Conservation (phyloP, 768 basidiomycete species). For the Tubosaeta sp. region DNA sequence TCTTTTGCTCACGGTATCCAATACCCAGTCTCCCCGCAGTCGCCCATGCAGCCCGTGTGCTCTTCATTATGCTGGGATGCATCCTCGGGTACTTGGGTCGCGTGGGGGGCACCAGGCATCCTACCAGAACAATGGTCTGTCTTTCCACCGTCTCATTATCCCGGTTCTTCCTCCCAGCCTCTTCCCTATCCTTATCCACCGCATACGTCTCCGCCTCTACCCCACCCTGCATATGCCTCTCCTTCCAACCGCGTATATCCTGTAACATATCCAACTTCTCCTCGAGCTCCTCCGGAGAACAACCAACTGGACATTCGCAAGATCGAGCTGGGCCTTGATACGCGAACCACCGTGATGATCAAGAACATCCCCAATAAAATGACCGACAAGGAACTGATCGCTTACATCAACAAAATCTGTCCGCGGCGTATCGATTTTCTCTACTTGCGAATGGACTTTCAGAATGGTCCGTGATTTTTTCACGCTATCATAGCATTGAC, state of each 20-base stretch:
- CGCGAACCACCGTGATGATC: constrained; percentile 82
- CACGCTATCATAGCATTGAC: not conserved
- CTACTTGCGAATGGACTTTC: constrained; percentile 84
- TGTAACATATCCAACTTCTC: constrained; percentile 23
- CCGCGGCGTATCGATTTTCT: constrained; percentile 80
- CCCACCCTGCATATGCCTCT: constrained; percentile 17
- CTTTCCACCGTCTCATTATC: constrained; percentile 27
- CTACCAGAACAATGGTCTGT: constrained; percentile 28
- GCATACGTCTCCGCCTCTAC: constrained; percentile 20
- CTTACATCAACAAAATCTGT: constrained; percentile 67
- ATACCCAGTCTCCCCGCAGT: constrained; percentile 27
- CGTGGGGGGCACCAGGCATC: constrained; percentile 25
- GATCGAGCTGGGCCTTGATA: constrained; percentile 76
- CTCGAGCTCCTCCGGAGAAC: constrained; percentile 34
- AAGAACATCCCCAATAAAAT: constrained; percentile 95
- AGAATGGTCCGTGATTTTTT: constrained; percentile 52
- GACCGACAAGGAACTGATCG: constrained; percentile 67
- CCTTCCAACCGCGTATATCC: constrained; percentile 18
- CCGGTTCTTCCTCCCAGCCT: constrained; percentile 18
- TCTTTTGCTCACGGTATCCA: constrained; percentile 25
- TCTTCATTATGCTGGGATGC: constrained; percentile 29
- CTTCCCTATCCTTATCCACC: constrained; percentile 28
- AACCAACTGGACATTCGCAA: constrained; percentile 63
- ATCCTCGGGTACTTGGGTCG: constrained; percentile 26
- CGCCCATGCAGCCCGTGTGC: constrained; percentile 26